Percentiles rank a stretch among this genome's conserved stretches.
Evolutionary conservation across 352 stramenopile genomes (phyloP).

Genomic region (Globisporangium paroecandrum): DNA sequence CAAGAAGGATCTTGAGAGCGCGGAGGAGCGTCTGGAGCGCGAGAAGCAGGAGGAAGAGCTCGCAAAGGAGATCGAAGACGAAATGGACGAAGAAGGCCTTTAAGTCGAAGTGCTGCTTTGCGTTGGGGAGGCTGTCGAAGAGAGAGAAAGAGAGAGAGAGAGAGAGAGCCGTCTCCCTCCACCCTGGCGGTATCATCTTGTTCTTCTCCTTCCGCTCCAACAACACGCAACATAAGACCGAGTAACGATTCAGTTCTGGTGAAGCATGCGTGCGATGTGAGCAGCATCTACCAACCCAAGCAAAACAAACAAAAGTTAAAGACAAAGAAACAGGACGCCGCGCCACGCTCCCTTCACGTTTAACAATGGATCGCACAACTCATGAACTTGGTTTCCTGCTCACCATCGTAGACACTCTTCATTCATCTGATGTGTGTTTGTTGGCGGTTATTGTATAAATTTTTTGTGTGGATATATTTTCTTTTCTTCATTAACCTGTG

Average conservation of each 20-base stretch:
- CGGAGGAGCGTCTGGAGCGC: slow-evolving; percentile 88
- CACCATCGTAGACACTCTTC: background rate
- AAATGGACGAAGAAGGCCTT: slow-evolving; percentile 91
- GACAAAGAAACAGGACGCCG: background rate
- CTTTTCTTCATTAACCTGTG: slow-evolving; percentile 4
- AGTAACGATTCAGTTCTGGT: background rate
- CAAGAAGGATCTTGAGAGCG: slow-evolving; percentile 95
- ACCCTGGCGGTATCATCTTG: background rate
- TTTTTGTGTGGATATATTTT: slow-evolving; percentile 11
- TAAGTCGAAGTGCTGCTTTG: slow-evolving; percentile 20
- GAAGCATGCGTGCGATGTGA: background rate
- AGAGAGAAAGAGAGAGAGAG: background rate
- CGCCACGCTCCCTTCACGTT: background rate
- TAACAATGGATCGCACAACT: background rate
- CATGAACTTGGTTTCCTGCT: background rate
- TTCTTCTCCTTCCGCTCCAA: background rate
- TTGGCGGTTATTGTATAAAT: slow-evolving; percentile 2
- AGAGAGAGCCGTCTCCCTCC: background rate
- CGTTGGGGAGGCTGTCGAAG: background rate
- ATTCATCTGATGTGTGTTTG: background rate
- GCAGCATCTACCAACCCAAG: background rate
- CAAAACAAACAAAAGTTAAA: background rate
- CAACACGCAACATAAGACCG: background rate
- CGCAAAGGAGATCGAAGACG: slow-evolving; percentile 96
- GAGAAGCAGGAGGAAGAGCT: slow-evolving; percentile 94